Conservation (phyloP, 257 asterid species). For the Primulina eburnea region DNA sequence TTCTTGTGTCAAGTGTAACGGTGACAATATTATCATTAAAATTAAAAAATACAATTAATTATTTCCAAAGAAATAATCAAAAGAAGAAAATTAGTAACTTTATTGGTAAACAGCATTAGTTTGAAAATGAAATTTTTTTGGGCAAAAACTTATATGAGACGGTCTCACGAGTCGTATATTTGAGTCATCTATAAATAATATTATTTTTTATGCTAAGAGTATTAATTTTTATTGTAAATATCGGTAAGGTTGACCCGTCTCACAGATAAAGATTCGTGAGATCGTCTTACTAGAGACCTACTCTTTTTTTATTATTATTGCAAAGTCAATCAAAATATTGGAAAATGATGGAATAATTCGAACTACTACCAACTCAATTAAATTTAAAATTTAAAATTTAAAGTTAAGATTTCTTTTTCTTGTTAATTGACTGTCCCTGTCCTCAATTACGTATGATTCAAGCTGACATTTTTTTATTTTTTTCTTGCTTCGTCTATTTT, state of each 20-base stretch:
- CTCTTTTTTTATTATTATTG: too few relatives aligned
- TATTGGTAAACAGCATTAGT: conserved; percentile 10
- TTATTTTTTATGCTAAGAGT: too few relatives aligned
- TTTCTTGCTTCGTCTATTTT: background rate
- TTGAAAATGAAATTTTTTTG: background rate
- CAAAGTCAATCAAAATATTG: conserved; percentile 39
- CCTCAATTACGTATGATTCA: background rate
- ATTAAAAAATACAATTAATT: conserved; percentile 1
- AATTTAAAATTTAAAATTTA: background rate
- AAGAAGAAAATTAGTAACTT: background rate
- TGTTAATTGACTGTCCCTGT: conserved; percentile 20
- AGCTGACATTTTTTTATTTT: background rate
- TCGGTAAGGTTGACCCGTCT: too few relatives aligned
- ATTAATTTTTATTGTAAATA: too few relatives aligned
- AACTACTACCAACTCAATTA: conserved; percentile 31
- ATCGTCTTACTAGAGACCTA: too few relatives aligned
- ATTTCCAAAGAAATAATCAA: background rate
- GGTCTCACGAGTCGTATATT: too few relatives aligned
- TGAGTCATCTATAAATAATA: too few relatives aligned
- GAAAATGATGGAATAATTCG: conserved; percentile 23
- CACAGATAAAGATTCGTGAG: too few relatives aligned
- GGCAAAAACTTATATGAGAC: too few relatives aligned
- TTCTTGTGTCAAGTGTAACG: conserved; percentile 26
- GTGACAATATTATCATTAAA: conserved; percentile 5
- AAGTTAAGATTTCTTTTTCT: conserved; percentile 16